These are phyloP conservation scores for Tetraselmis chui DNA, from an alignment of 139 green algal species.

Conservation along the genomic window DNA sequence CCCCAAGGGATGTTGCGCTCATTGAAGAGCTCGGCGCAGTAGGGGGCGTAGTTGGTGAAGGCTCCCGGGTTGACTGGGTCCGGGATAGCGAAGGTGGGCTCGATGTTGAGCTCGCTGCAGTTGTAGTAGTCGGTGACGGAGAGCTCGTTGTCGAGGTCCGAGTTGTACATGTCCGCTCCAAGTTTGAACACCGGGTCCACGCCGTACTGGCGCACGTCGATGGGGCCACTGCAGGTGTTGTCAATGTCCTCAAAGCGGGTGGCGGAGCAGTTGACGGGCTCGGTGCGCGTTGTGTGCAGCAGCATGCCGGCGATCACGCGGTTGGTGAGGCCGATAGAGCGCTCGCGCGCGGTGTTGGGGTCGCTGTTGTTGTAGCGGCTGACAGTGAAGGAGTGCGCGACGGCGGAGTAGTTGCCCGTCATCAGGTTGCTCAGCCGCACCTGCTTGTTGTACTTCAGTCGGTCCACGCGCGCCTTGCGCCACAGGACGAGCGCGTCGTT, in stretches of 20 bases:
- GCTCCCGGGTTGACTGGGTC: background rate
- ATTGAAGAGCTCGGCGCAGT: constrained; percentile 74
- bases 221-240: constrained; percentile 42
- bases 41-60: constrained; percentile 35
- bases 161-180: constrained; percentile 58
- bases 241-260: constrained; percentile 66
- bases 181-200: constrained; percentile 74
- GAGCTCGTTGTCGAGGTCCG: constrained; percentile 46
- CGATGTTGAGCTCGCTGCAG: constrained; percentile 39
- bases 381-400: constrained; percentile 37
- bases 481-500: background rate
- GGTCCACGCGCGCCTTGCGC: background rate
- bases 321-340: constrained; percentile 53
- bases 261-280: constrained; percentile 42
- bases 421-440: constrained; percentile 38
- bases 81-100: constrained; percentile 39
- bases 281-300: constrained; percentile 52
- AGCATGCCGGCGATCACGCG: constrained; percentile 64
- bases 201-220: constrained; percentile 36
- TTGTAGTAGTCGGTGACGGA: constrained; percentile 57
- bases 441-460: constrained; percentile 18
- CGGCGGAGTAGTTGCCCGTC: constrained; percentile 34
- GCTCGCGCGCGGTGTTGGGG: constrained; percentile 36
- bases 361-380: constrained; percentile 48
- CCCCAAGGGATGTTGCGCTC: constrained; percentile 55